Percentiles rank a stretch among this genome's conserved stretches.
phyloP scores from a whole-genome alignment of 2,329 filamentous ascomycete species.

The Thyridium curvatum region DNA sequence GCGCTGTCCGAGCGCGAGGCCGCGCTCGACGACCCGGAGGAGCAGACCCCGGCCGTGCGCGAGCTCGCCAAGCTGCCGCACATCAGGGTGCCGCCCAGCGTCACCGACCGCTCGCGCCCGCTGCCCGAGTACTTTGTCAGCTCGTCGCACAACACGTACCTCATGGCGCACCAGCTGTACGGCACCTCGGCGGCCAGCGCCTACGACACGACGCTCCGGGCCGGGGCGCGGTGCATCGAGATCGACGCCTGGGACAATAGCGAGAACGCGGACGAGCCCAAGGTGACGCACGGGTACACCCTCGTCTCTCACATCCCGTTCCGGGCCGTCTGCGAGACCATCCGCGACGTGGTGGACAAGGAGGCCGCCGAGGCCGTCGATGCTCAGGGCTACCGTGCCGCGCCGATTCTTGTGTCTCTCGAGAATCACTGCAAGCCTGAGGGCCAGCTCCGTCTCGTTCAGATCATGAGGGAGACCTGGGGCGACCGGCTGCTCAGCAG shows the following conservation, averaged over 20 bases:
- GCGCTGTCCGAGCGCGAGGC: conserved; percentile 43
- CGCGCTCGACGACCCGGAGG: conserved; percentile 32
- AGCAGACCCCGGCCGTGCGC: conserved; percentile 37
- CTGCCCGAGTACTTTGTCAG: conserved; percentile 67
- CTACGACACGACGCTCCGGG: conserved; percentile 55
- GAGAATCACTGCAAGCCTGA: conserved; percentile 59
- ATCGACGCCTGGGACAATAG: conserved; percentile 68
- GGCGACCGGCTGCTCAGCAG: conserved; percentile 53
- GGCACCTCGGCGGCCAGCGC: conserved; percentile 56
- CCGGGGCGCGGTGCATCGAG: conserved; percentile 64
- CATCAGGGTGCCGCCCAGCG: conserved; percentile 45
- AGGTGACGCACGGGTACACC: conserved; percentile 66
- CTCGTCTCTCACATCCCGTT: conserved; percentile 61
- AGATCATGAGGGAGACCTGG: conserved; percentile 61
- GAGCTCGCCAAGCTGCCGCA: conserved; percentile 50
- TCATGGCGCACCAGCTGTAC: conserved; percentile 63
- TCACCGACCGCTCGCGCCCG: conserved; percentile 52
- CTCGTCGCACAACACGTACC: conserved; percentile 68
- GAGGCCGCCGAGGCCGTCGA: conserved; percentile 41
- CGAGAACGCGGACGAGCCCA: conserved; percentile 52
- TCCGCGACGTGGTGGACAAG: conserved; percentile 54
- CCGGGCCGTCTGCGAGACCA: conserved; percentile 58
- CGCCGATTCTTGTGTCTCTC: conserved; percentile 58
- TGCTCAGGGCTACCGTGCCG: conserved; percentile 30
- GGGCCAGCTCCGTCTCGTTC: conserved; percentile 54